Evolutionary conservation across 148 eudicot species (phyloP), one percentile per base, ranked within the genome.

Genomic region (Arctostaphylos glauca): DNA sequence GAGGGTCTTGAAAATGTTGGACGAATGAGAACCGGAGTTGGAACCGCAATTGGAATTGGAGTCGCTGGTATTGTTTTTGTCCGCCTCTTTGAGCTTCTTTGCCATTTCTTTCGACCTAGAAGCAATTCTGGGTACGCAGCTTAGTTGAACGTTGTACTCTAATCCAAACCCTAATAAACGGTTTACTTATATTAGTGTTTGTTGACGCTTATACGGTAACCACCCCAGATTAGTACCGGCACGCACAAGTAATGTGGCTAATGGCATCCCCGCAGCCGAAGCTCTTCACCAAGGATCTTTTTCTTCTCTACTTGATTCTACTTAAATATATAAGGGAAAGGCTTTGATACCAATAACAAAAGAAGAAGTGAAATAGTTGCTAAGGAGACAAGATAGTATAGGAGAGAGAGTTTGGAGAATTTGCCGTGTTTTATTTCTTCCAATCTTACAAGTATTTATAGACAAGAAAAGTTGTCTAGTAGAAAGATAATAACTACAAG

Each of bases 51-150:
- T 80, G 48, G 84, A 9, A 9, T 86, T 88, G 47, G 8, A 4
- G 76, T n/a, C 46, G 15, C 18, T 60, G 38, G 21, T 5, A 19
- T 10, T 54, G 54, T 48, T 31, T 31, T 81, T 46, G 59, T 50
- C 84, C 74, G 84, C 81, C 38, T 86, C 83, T 66, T 89, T 94
- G 73, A 84, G 81, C 87, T 92, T 92, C 86, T 94, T 93, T 60
- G 83, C 94, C 98, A 94, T 94, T 86, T 49, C n/a, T 50, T 50
- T 72, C 38, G 70, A n/a, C 9, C 15, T 5, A 2, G 5, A 31
- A 56, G 21, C 13, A 15, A 48, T 7, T n/a, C 44, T 14, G 10
- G n/a, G n/a, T 1, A 43, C n/a, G 2, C 21, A 71, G 53, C 18
- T 7, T 73, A 44, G 9, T 72, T 48, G 47, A 68, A 68, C 46